These are phyloP conservation scores for Naganishia vaughanmartiniae DNA, from an alignment of 768 basidiomycete species.

Conservation along the genomic window DNA sequence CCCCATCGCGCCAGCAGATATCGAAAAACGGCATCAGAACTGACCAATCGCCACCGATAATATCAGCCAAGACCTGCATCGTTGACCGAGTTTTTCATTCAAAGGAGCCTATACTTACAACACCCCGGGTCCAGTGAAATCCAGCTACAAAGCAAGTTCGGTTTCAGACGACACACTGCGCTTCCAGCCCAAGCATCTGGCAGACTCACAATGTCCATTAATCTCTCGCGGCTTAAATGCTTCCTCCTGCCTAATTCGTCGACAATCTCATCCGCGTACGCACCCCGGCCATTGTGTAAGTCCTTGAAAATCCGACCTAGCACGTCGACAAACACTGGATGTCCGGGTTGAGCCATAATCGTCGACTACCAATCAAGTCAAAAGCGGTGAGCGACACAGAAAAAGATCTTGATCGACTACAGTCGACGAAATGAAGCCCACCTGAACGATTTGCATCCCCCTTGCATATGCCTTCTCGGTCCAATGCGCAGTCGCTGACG, in stretches of 20 bases:
- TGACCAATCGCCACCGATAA: background rate
- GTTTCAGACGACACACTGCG: too few species aligned
- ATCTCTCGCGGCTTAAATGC: background rate
- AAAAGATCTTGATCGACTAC: background rate
- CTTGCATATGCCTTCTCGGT: constrained; percentile 28
- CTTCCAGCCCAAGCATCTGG: constrained; percentile 9
- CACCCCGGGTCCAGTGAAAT: constrained; percentile 39
- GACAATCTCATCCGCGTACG: background rate
- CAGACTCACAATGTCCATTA: constrained; percentile 1
- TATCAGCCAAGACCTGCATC: too few species aligned
- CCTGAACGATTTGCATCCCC: constrained; percentile 37
- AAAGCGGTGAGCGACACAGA: background rate
- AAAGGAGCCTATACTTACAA: constrained; percentile 32
- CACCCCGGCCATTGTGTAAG: constrained; percentile 26
- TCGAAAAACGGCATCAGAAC: constrained; percentile 23
- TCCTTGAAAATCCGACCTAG: constrained; percentile 32
- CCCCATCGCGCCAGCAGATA: constrained; percentile 29
- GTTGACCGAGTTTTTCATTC: background rate
- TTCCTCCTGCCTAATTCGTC: background rate
- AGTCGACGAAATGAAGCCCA: background rate
- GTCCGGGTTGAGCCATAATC: constrained; percentile 34
- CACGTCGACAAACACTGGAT: constrained; percentile 40
- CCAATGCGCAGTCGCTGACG: constrained; percentile 29
- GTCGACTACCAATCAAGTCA: constrained; percentile 35
- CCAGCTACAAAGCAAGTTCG: constrained; percentile 22